Base-by-base conservation (phyloP, 139 green algal species). In the Chlamydomonas sp. region DNA sequence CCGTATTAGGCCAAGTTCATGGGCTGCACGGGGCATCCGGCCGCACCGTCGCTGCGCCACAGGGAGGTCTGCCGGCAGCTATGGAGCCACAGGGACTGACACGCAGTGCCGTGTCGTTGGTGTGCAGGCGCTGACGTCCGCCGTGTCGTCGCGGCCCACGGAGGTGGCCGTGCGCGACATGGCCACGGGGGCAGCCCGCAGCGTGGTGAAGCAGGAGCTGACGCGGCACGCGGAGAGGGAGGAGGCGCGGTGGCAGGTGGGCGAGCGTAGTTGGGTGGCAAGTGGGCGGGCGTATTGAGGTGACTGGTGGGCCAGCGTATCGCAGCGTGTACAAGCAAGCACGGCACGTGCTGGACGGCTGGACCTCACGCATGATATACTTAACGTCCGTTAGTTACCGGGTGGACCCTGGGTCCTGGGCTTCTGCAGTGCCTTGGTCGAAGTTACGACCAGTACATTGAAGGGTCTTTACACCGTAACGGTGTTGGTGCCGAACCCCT, bases 201-300 rank as follows among this genome's bases (percentile, higher is more conserved):
- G 20, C 0, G 18, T 62, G 1, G 84, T 63, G 2, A 77, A 77
- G 74, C 75, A 83, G 75, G 84, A 88, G 58, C 1, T 88, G 31
- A 3, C 63, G 8, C 12, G 67, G n/a, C 69, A 72, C 62, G 14
- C 17, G 14, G 83, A 88, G 5, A 75, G 78, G 62, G 73, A 80
- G 14, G 63, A 82, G 2, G 10, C 18, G 49, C 81, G 76, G 31
- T 88, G 74, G 83, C 62, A 81, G 83, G 83, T 88, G 59, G 15
- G 72, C 69, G 57, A 17, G 63, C 63, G 2, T 14, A 17, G 57
- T 64, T 67, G 77, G 58, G 77, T 80, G 59, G 4, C 2, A 5
- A 63, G 10, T 67, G 77, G 15, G 59, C 0, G 59, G 58, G 77
- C 6, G 59, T 7, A 61, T 18, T 15, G 7, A 62, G 15, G 66